These are phyloP conservation scores for Lanmaoa pseudosensibilis DNA, from an alignment of 768 basidiomycete genomes.

Conservation along the genomic window DNA sequence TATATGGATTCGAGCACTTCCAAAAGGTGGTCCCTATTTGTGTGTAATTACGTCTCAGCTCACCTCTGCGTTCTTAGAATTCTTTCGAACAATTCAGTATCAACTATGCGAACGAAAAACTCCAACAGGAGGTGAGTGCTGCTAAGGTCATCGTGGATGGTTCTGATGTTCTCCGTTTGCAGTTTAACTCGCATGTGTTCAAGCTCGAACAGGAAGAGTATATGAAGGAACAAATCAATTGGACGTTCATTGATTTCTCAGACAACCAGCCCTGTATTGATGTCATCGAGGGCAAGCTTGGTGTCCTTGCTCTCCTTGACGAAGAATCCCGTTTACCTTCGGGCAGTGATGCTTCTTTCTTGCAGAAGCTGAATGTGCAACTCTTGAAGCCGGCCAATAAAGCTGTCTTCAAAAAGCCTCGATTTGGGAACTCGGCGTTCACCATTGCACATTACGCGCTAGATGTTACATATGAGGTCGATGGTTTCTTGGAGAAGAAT, in stretches of 20 bases:
- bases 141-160: neutral
- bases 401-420: slow-evolving; percentile 93
- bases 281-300: slow-evolving; percentile 95
- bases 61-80: slow-evolving; percentile 47
- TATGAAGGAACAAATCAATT: slow-evolving; percentile 96
- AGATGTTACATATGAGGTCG: slow-evolving; percentile 98
- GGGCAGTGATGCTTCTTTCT: slow-evolving; percentile 88
- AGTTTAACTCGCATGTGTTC: slow-evolving; percentile 99
- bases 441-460: slow-evolving; percentile 97
- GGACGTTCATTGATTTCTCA: slow-evolving; percentile 99
- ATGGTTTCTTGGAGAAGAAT: slow-evolving; percentile 99
- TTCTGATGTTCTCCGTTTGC: slow-evolving; percentile 15
- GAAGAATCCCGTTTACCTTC: slow-evolving; percentile 97
- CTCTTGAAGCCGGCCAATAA: slow-evolving; percentile 84
- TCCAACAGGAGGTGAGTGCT: slow-evolving; percentile 86
- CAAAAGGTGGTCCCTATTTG: slow-evolving; percentile 64
- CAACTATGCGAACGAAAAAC: slow-evolving; percentile 98
- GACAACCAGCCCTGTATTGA: slow-evolving; percentile 99
- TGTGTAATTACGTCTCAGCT: neutral
- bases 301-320: slow-evolving; percentile 90
- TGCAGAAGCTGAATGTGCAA: slow-evolving; percentile 88
- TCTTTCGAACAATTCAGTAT: slow-evolving; percentile 99
- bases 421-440: slow-evolving; percentile 97
- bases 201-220: slow-evolving; percentile 99
- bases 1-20: slow-evolving; percentile 97